Base-by-base conservation (phyloP, 2,329 filamentous ascomycete species). In the Colletotrichum neosansevieriae region DNA sequence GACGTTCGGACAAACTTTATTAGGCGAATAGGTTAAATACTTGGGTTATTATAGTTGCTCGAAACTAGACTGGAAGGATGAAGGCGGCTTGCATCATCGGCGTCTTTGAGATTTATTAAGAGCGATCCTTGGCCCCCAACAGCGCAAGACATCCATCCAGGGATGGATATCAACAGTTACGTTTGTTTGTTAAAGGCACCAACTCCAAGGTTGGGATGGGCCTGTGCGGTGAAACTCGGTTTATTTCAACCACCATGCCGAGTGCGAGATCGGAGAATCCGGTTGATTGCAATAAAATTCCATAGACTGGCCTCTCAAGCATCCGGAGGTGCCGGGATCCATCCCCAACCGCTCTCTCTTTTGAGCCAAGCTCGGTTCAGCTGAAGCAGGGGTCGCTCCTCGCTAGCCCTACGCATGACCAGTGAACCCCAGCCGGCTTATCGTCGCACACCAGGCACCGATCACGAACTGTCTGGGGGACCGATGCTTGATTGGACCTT, bases 331-430 rank as follows among this genome's bases (percentile, higher is more conserved):
- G 12, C 40, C 40, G 42, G 42, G 40, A 17, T 36, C 24, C 56
- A 38, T 44, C 19, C 53, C 36, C 19, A 19, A 40, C 21, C 13
- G 53, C 21, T 21, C 53, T 57, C 32, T 36, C 15, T 19, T 12
- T n/a, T 21, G 17, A 19, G 17, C 44, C 9, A 19, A 24, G 21
- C 21, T 4, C 21, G 21, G 21, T 21, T 21, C 21, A 59, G 44
- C 44, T 29, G 19, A 21, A 38, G 44, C 57, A 59, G 57, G 57
- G 57, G 38, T 49, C 49, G 24, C 44, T 34, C 24, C 17, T 15
- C 21, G 5, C 29, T 44, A 59, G 44, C 57, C 32, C 19, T 59
- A 38, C 57, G 19, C 44, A 32, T 59, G 57, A 40, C 57, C 44
- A 38, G 6, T 32, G 44, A n/a, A 38, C 57, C 57, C 42, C 57